Evolutionary conservation across 768 basidiomycete species (phyloP), one percentile per base, ranked within the genome.

Genomic region (Phlebiopsis flavidoalba): DNA sequence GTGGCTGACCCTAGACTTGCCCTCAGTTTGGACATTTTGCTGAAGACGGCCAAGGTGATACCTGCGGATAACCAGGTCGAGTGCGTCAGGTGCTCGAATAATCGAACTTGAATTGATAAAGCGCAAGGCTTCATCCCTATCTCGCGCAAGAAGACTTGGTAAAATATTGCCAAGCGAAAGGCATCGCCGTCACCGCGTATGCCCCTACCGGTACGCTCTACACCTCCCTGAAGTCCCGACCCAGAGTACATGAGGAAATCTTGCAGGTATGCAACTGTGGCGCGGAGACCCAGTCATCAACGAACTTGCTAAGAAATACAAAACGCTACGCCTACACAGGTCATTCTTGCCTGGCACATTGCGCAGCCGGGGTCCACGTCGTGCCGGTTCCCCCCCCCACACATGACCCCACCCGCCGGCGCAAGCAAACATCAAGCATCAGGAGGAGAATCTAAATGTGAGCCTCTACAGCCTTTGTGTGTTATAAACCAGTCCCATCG

Each of bases 271-370:
- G 70, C 73, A 24, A 71, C 64, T 37, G 79, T 84, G 24, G n/a
- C 77, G 79, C 17, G 74, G 68, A 19, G 79, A 85, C 64, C 80
- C 80, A 0, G 62, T 75, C 11, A 78, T 83, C 37, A 63, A 71
- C 24, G 70, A 73, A 47, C 67, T 85, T 5, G 81, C 83, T 5
- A 62, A 72, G 59, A 83, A 83, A 60, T 78, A 83, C 67, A 73
- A n/a, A n/a, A 72, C 5, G 79, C 72, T 5, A 69, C 75, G 0
- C 72, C 81, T 1, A 79, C 74, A 5, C 82, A 83, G 66, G 69
- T 85, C 33, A 75, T 77, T 21, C 69, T 85, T 8, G 77, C 79
- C 0, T 85, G 83, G 83, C 79, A 82, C 63, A 51, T 83, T 45
- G 73, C 76, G n/a, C 71, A 81, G n/a, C n/a, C 26, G 77, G 78